Evolutionary conservation across 2,329 filamentous ascomycete genomes (phyloP), one percentile per base, ranked within the genome.

Genomic region (Neofusicoccum sp.): DNA sequence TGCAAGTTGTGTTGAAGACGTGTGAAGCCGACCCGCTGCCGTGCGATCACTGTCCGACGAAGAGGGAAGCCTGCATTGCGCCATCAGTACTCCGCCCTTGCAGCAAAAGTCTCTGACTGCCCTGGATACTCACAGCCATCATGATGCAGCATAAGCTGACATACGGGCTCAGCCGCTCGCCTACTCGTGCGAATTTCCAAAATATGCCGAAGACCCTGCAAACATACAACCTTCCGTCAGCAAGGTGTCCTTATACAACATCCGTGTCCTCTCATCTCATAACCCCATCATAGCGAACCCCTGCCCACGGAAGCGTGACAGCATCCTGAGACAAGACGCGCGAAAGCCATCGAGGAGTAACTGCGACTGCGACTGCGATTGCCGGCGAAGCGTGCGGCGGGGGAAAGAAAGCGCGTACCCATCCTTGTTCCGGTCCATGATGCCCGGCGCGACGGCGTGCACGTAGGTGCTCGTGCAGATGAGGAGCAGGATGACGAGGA

Each of bases 381-480:
- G 37, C 37, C 9, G 9, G 9, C 37, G 37, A 41, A 8, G 37
- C 37, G 22, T 22, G 22, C 22, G 22, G 22, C 22, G 22, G 22
- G 22, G 16, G 6, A 36, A 33, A 2, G 28, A 6, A 7, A 36
- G 6, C 34, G 37, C 84, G 48, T 85, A 95, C 92, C 92, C 92
- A 71, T 94, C 87, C 82, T 96, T 97, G 77, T 97, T 95, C 58
- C 91, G 85, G 79, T 98, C 94, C 81, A 99, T 91, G 71, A 96
- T 89, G 4, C 89, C 85, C 0, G 95, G 94, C 73, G 95, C 91
- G 67, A 96, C 87, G 71, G 91, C 90, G 82, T 98, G 95, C 63
- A 93, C 86, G 80, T 99, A 98, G 66, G 95, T 88, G 78, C 91
- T 93, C 63, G 95, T 97, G 85, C 95, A 99, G 74, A 98, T 96